Base-by-base conservation (phyloP, 2,329 filamentous ascomycete species). In the Microthyrium microscopicum region DNA sequence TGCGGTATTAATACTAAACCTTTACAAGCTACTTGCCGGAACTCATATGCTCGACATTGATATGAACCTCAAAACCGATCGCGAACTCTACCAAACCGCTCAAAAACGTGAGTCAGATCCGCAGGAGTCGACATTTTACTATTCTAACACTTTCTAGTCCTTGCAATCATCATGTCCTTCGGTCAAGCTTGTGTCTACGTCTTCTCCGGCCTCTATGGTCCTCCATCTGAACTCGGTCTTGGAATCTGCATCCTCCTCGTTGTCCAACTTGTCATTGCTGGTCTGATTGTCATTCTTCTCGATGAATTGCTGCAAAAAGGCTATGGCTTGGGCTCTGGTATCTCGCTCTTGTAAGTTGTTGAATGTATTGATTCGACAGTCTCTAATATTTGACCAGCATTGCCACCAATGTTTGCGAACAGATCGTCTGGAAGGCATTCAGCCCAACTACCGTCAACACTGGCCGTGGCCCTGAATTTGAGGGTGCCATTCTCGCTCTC, bases 31-130 rank as follows among this genome's bases (percentile, higher is more conserved):
- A 53, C 81, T 98, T 45, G 89, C 89, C 54, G 89, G 89, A 55
- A 98, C 89, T 59, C 89, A 98, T 72, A 79, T 95, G 66, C 95
- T 98, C 62, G 89, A 98, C 58, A 87, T 98, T 69, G 95, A 98
- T 73, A 81, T 98, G 51, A 89, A 98, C 70, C 77, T 95, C 61
- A 98, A 98, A 73, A 89, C 87, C 60, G 89, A 98, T 63, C 89
- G 89, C 62, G 89, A 98, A 69, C 77, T 98, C 44, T 98, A 98
- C 74, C 89, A 98, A 70, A 98, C 87, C 43, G 89, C 91, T 36
- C 89, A 98, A 72, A 98, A 98, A 70, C 79, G 31, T 31, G 31
- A 32, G 31, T 17, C 26, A 7, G 12, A 7, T 29, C 7, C 7
- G 15, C 26, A 29, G 8, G 8, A 11, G 7, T 31, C 30, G 29